These are phyloP conservation scores for Globisporangium solare DNA, from an alignment of 352 stramenopile species.

Conservation along the genomic window DNA sequence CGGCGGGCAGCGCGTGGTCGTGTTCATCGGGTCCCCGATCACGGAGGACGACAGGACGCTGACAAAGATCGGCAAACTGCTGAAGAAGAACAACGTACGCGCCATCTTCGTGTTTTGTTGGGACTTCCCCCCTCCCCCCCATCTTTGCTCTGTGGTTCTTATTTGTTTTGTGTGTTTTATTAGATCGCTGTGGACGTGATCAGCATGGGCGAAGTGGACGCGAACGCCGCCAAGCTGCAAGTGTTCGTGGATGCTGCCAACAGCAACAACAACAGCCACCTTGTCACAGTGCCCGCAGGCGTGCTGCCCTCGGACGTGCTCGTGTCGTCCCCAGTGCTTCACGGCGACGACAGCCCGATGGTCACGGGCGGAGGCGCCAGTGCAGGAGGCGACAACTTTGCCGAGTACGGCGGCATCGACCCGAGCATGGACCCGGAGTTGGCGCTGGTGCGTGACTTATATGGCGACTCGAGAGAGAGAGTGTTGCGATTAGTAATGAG, in stretches of 20 bases:
- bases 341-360: conserved; percentile 80
- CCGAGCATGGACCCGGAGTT: conserved; percentile 98
- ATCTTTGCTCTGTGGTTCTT: not conserved
- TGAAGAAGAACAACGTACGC: conserved; percentile 99
- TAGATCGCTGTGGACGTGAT: conserved; percentile 97
- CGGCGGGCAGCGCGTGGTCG: conserved; percentile 90
- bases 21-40: conserved; percentile 96
- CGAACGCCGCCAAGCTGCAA: conserved; percentile 85
- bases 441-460: conserved; percentile 81
- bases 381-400: conserved; percentile 71
- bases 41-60: conserved; percentile 87
- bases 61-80: conserved; percentile 95
- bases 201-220: conserved; percentile 94
- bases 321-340: conserved; percentile 92
- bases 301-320: conserved; percentile 98
- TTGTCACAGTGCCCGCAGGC: conserved; percentile 95
- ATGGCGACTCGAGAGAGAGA: no score
- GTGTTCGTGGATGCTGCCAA: conserved; percentile 91
- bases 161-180: not conserved
- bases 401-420: conserved; percentile 96
- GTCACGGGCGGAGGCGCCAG: conserved; percentile 28
- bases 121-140: no score
- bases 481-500: not conserved
- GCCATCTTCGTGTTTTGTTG: no score
- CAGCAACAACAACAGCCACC: conserved; percentile 92